These are phyloP conservation scores for Aspergillus sp. DNA, from an alignment of 2,329 filamentous ascomycete genomes.

Conservation along the genomic window DNA sequence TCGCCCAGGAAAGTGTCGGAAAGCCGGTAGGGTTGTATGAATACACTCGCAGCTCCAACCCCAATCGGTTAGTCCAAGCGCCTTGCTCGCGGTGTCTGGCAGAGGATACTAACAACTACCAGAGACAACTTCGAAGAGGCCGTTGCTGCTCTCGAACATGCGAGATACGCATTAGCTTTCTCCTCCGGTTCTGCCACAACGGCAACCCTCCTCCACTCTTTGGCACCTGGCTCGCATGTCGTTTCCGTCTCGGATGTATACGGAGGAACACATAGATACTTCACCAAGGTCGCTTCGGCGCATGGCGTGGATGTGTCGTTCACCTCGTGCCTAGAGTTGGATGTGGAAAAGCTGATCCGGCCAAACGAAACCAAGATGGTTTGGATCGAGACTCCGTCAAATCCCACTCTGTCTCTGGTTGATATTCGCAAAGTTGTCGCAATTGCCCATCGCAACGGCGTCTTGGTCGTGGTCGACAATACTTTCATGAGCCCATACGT, in stretches of 20 bases:
- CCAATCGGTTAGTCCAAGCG: slow-evolving; percentile 64
- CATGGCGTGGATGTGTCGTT: slow-evolving; percentile 96
- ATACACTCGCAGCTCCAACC: slow-evolving; percentile 91
- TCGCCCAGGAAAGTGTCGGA: slow-evolving; percentile 85
- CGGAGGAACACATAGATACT: slow-evolving; percentile 96
- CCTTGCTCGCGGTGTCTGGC: background rate
- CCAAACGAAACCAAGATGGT: slow-evolving; percentile 82
- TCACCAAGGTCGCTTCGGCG: slow-evolving; percentile 93
- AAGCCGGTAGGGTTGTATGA: slow-evolving; percentile 86
- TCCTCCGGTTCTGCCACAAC: slow-evolving; percentile 92
- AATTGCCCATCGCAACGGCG: slow-evolving; percentile 81
- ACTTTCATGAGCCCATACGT: slow-evolving; percentile 96
- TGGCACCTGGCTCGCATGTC: slow-evolving; percentile 88
- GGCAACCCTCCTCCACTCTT: slow-evolving; percentile 86
- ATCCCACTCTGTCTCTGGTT: slow-evolving; percentile 88
- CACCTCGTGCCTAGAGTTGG: slow-evolving; percentile 85
- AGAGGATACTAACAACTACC: slow-evolving; percentile 10
- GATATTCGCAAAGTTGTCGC: slow-evolving; percentile 85
- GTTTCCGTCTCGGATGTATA: slow-evolving; percentile 97
- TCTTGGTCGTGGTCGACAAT: slow-evolving; percentile 98
- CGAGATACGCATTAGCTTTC: slow-evolving; percentile 89
- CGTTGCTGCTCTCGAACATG: slow-evolving; percentile 88
- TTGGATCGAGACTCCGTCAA: slow-evolving; percentile 96
- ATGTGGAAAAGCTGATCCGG: slow-evolving; percentile 81
- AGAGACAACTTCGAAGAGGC: slow-evolving; percentile 90